Base-by-base conservation (phyloP, 257 asterid species). In the Scutellaria barbata region DNA sequence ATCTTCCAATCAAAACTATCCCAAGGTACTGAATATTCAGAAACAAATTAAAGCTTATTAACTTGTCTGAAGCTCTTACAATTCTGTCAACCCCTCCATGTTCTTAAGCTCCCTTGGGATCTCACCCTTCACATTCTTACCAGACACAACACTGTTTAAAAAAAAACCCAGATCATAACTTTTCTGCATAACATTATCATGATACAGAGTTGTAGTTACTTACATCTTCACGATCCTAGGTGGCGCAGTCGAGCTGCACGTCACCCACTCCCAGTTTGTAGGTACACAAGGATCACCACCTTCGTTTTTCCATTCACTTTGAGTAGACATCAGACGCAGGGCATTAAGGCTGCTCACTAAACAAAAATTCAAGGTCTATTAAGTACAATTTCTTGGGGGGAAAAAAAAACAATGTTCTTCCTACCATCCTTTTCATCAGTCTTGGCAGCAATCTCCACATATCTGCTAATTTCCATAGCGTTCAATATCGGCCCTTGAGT, bases 221-320 rank as follows among this genome's bases (percentile, higher is more conserved):
- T 84, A 92, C 99, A 94, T 89, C 81, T 85, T 91, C 73, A 88
- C 79, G 60, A 94, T 92, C 80, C 95, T 85, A 73, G 98, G 98
- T 33, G 96, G 95, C 58, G 73, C 17, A 22, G 84, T 72, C 8
- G 90, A 78, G 89, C 89, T 84, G 79, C 99, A 94, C 64, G 79
- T 57, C 76, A 94, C 86, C 98, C 99, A 94, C 50, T 80, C 90
- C 99, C 99, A 94, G 41, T 75, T 82, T 1, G 88, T 85, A 1
- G 98, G 96, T 10, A 85, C 25, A 74, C 99, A 94, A 70, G 98
- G 98, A 80, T 94, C 99, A 4, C 99, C 98, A 7, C 71, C 78
- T 84, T 79, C 93, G 72, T 72, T 80, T 3, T 77, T 61, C 92
- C 85, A 84, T 35, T 68, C 85, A 61, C 90, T 81, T 71, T 62